These are phyloP conservation scores for Paspalum notatum DNA, from an alignment of 176 grass and related monocot species.

Conservation along the genomic window DNA sequence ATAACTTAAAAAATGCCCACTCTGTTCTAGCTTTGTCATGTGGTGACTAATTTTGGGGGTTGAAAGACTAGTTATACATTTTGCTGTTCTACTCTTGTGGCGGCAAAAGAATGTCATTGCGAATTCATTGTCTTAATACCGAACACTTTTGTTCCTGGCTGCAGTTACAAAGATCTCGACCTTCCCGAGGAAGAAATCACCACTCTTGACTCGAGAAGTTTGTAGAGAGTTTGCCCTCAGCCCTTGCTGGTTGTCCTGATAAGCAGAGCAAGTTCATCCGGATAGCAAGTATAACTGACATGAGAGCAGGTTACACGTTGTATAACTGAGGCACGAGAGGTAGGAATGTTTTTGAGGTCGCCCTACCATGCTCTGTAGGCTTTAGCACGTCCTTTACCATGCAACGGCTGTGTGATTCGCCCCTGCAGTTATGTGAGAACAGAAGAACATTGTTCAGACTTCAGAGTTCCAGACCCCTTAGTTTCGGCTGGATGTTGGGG, in stretches of 20 bases:
- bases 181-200: slow-evolving; percentile 66
- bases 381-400: no score
- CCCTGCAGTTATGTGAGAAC: no score
- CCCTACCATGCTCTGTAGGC: no score
- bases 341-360: no score
- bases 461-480: no score
- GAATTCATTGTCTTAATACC: not conserved
- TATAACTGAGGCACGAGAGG: not conserved
- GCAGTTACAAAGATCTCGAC: slow-evolving; percentile 87
- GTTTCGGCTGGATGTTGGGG: no score
- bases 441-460: no score
- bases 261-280: not conserved
- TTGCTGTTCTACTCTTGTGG: not conserved
- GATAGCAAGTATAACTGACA: not conserved
- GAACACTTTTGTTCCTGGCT: not conserved
- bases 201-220: slow-evolving; percentile 70
- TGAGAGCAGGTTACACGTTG: slow-evolving; percentile 2
- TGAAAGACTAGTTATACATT: not conserved
- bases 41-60: not conserved
- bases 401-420: no score
- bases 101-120: not conserved
- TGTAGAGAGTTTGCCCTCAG: slow-evolving; percentile 45
- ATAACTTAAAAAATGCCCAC: not conserved
- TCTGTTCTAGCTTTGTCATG: not conserved
- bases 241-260: slow-evolving; percentile 1